Evolutionary conservation across 257 asterid genomes (phyloP), one percentile per base, ranked within the genome.

Genomic region (Cinchona pubescens): DNA sequence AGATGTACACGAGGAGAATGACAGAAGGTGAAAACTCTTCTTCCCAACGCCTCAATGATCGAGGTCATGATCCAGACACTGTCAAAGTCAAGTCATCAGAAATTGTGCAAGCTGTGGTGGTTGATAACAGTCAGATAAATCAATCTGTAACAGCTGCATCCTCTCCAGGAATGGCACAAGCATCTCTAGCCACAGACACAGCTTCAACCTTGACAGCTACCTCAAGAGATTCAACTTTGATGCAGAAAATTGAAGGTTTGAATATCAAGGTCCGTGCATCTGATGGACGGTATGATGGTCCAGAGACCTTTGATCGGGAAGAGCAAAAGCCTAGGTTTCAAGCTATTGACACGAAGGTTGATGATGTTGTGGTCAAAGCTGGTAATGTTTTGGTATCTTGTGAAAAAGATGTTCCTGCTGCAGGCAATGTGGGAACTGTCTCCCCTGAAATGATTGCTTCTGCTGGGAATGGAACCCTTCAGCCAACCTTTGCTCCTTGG

Each of bases 181-280:
- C 71, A 38, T 70, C 82, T 53, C 56, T 66, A 53, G 80, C 80
- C 79, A 67, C 72, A 60, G 88, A 80, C 76, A 82, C 74, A 78
- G 89, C 74, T 80, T 71, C 88, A 64, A 29, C 83, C 40, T 49
- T 81, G 67, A 85, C 84, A 27, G 80, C 85, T 78, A 63, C 79
- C 15, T 67, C 83, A 21, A 91, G 86, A 79, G 90, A 86, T 71
- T 59, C 90, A 56, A 78, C 83, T 74, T 81, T 92, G 73, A 87
- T 95, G 83, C 95, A 90, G 79, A 95, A 91, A 80, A 90, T 90
- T 78, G 97, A 91, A 79, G 88, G 86, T 81, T 79, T 95, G 76
- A 95, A 95, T 84, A 94, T 93, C 79, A 92, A 95, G 82, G 82
- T 76, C 49, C 90, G 91, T 79, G 87, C 83, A 71, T 87, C 94